Evolutionary conservation across 2,329 filamentous ascomycete species (phyloP).

Genomic region (Phialophora macrospora): DNA sequence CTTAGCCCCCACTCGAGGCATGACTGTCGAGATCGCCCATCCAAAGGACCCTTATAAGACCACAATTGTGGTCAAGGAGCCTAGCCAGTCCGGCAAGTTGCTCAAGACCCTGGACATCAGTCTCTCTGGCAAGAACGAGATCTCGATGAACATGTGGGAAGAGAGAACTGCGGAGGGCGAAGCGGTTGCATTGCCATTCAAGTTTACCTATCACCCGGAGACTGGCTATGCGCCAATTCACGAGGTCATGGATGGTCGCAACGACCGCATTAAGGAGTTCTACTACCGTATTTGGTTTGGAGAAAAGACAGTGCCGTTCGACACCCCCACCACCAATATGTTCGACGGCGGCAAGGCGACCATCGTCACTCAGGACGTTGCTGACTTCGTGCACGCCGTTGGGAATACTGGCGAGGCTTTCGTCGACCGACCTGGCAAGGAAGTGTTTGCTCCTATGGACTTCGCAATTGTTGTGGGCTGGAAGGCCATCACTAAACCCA

Average conservation of each 20-base stretch:
- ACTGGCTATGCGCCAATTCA: slow-evolving; percentile 96
- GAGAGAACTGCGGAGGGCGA: slow-evolving; percentile 84
- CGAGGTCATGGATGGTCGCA: slow-evolving; percentile 93
- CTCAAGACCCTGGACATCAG: slow-evolving; percentile 87
- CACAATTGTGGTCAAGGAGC: slow-evolving; percentile 83
- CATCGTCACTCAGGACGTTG: slow-evolving; percentile 90
- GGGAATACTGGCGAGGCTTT: slow-evolving; percentile 98
- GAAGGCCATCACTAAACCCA: slow-evolving; percentile 99
- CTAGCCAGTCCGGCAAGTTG: slow-evolving; percentile 82
- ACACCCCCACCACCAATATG: slow-evolving; percentile 79
- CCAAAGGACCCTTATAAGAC: slow-evolving; percentile 84
- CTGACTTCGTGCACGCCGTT: slow-evolving; percentile 98
- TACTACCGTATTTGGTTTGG: slow-evolving; percentile 99
- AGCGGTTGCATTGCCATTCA: slow-evolving; percentile 80
- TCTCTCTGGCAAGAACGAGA: slow-evolving; percentile 74
- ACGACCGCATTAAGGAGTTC: slow-evolving; percentile 98
- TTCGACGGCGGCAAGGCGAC: slow-evolving; percentile 89
- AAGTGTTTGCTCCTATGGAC: slow-evolving; percentile 96
- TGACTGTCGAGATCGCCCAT: slow-evolving; percentile 84
- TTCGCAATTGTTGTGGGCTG: slow-evolving; percentile 97
- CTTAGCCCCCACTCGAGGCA: slow-evolving; percentile 80
- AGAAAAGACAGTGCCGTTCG: slow-evolving; percentile 78
- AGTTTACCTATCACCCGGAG: slow-evolving; percentile 93
- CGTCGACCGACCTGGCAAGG: slow-evolving; percentile 91
- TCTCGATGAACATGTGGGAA: slow-evolving; percentile 88